Conservation (phyloP, 1,284 basidiomycete species). For the Sphaerobolus stellatus region DNA sequence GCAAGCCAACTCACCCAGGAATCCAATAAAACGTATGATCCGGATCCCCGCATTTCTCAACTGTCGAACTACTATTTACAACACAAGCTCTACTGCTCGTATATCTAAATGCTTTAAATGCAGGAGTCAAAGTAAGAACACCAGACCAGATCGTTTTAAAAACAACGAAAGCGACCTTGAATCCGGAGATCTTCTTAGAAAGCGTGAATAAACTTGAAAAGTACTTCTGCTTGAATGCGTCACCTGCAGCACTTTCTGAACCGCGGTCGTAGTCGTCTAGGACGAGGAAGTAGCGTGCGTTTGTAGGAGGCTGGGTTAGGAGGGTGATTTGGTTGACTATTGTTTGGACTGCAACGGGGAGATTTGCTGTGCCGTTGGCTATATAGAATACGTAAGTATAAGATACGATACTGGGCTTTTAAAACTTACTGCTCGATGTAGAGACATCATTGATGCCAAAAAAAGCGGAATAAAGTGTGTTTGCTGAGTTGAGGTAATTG, state of each 20-base stretch:
- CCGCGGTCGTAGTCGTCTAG: slow-evolving; percentile 33
- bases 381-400: too few relatives aligned
- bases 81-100: slow-evolving; percentile 38
- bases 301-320: slow-evolving; percentile 24
- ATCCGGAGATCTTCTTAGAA: slow-evolving; percentile 15
- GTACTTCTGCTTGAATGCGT: slow-evolving; percentile 30
- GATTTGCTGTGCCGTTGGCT: slow-evolving; percentile 20
- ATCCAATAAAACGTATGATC: slow-evolving; percentile 52
- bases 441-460: slow-evolving; percentile 38
- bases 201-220: slow-evolving; percentile 22
- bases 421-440: background rate
- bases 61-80: slow-evolving; percentile 28
- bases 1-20: slow-evolving; percentile 37
- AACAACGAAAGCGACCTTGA: slow-evolving; percentile 27
- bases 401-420: too few relatives aligned
- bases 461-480: slow-evolving; percentile 39
- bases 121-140: slow-evolving; percentile 27
- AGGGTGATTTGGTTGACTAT: slow-evolving; percentile 15
- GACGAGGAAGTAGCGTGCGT: slow-evolving; percentile 29
- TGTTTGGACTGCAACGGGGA: slow-evolving; percentile 14
- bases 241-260: slow-evolving; percentile 22
- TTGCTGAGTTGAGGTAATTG: slow-evolving; percentile 31
- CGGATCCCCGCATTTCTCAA: slow-evolving; percentile 40
- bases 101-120: slow-evolving; percentile 33
- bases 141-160: slow-evolving; percentile 32